Evolutionary conservation across 495 filamentous ascomycete species (phyloP), one percentile per base, ranked within the genome.

Genomic region (Parathielavia hyrcaniae): DNA sequence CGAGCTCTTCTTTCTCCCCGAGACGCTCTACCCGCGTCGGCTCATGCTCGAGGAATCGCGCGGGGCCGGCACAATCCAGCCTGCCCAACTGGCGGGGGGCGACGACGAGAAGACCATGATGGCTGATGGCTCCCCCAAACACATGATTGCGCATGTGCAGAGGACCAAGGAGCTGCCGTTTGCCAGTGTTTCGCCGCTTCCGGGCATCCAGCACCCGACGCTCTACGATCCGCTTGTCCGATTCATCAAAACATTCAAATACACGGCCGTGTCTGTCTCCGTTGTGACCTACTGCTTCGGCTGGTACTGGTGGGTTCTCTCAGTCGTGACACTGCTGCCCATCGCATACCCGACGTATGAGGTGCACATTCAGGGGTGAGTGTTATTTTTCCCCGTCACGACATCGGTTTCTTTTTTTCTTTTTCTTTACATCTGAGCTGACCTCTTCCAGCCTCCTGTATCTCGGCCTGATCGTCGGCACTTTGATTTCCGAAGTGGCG

Each of bases 251-350:
- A 79, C 77, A 1, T 83, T 76, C 58, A 72, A 69, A 47, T 78
- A 72, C 59, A 75, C 75, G 0, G 72, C 73, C 8, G 71, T 83
- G 0, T 64, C 71, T 0, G 67, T 82, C 22, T 58, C 73, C 6
- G 72, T 84, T 1, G 52, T 80, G 16, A 71, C 75, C 19, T 86
- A 81, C 67, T 77, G 70, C 52, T 85, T 84, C 59, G 63, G 73
- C 4, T 83, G 79, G 79, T 85, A 85, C 66, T 85, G 82, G 82
- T 85, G 81, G 81, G 67, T 86, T 12, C 60, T 84, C 8, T 82
- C 79, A 0, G 71, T 85, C 12, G 79, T 85, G 22, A 85, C 83
- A 4, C 75, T 82, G 71, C 68, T 83, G 9, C 83, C 83, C 0
- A 72, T 74, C 19, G 83, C 82, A n/a, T 86, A 86, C 58, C 62